phyloP scores from a whole-genome alignment of 139 green algal species.

The Choricystis sp. region DNA sequence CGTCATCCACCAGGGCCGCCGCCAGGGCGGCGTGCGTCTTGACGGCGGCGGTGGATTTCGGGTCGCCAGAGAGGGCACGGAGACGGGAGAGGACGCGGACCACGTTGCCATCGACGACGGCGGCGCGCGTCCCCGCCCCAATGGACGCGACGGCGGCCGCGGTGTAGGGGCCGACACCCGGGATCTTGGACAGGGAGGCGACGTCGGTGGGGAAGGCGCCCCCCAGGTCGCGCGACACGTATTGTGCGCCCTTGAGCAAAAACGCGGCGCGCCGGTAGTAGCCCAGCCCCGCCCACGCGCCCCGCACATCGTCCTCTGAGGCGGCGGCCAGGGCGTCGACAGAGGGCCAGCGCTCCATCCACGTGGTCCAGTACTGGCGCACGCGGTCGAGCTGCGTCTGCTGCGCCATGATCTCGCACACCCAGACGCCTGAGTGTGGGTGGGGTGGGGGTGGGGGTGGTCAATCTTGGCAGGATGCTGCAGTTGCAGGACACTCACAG shows the following conservation, averaged over 20 bases:
- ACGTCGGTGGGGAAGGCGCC: slow-evolving; percentile 51
- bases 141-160: slow-evolving; percentile 75
- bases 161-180: slow-evolving; percentile 79
- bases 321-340: slow-evolving; percentile 56
- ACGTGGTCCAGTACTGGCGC: slow-evolving; percentile 36
- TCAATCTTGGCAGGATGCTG: too few species aligned
- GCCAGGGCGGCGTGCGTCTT: slow-evolving; percentile 32
- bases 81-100: slow-evolving; percentile 63
- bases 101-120: slow-evolving; percentile 91
- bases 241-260: slow-evolving; percentile 72
- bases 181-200: slow-evolving; percentile 55
- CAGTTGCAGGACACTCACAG: neutral
- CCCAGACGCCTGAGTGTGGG: too few species aligned
- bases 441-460: too few species aligned
- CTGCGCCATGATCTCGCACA: slow-evolving; percentile 93
- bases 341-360: slow-evolving; percentile 71
- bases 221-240: slow-evolving; percentile 41
- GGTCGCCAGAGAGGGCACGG: slow-evolving; percentile 16
- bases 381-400: slow-evolving; percentile 62
- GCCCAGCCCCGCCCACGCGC: slow-evolving; percentile 82
- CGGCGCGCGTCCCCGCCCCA: slow-evolving; percentile 45
- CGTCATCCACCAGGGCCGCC: slow-evolving; percentile 35
- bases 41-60: slow-evolving; percentile 3
- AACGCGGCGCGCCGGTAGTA: slow-evolving; percentile 92
- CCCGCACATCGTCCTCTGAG: slow-evolving; percentile 70